A percentile compares a stretch with the other conserved stretches of the same genome.
Evolutionary conservation across 257 asterid genomes (phyloP).

Genomic region (Solanum habrochaites): DNA sequence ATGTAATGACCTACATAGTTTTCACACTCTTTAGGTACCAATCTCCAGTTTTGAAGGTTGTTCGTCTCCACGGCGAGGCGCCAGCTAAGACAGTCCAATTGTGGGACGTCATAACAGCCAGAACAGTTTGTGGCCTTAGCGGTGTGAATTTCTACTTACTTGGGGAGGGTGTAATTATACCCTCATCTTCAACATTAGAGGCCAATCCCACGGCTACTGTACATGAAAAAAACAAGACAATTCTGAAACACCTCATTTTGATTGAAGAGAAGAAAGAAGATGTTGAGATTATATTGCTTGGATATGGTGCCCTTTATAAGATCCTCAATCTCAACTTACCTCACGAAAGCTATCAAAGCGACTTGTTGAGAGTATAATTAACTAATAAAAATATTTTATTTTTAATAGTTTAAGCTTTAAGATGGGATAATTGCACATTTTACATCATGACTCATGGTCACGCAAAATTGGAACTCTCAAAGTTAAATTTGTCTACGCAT

Average conservation of each 20-base stretch:
- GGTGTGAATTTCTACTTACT: slow-evolving; percentile 14
- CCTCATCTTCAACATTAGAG: background rate
- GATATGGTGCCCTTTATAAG: background rate
- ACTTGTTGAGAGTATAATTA: too few species aligned
- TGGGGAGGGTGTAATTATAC: background rate
- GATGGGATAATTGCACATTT: too few species aligned
- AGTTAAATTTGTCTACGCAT: too few species aligned
- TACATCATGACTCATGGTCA: too few species aligned
- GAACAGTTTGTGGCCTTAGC: slow-evolving; percentile 30
- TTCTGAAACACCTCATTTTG: background rate
- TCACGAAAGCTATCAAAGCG: background rate
- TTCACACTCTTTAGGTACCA: slow-evolving; percentile 35
- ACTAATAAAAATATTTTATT: too few species aligned
- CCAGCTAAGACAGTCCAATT: slow-evolving; percentile 60
- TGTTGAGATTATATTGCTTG: background rate
- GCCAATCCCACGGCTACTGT: background rate
- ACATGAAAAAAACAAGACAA: background rate
- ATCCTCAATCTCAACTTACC: background rate
- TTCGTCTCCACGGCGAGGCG: slow-evolving; percentile 56
- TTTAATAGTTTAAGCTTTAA: too few species aligned
- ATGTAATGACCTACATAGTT: slow-evolving; percentile 51
- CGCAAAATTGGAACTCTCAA: rapidly evolving
- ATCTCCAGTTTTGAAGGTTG: slow-evolving; percentile 27
- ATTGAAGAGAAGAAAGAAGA: background rate
- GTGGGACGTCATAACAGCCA: slow-evolving; percentile 15